phyloP scores from a whole-genome alignment of 345 rosid species.

The Camelina sativa region DNA sequence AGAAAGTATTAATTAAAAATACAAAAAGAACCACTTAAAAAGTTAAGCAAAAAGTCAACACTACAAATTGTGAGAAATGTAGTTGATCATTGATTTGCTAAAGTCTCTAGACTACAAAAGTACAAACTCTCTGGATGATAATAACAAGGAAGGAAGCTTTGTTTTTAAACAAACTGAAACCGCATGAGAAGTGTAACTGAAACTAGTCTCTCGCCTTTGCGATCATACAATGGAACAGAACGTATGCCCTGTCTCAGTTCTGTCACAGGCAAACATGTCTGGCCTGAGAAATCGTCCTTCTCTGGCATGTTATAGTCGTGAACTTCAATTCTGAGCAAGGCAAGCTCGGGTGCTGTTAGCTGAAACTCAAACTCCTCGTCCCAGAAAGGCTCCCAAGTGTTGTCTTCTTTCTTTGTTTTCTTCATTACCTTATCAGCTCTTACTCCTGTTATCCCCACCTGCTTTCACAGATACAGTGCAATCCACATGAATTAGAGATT shows the following conservation, averaged over 20 bases:
- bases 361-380: slow-evolving; percentile 68
- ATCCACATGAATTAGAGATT: slow-evolving; percentile 4
- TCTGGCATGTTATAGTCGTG: slow-evolving; percentile 71
- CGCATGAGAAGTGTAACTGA: slow-evolving; percentile 66
- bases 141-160: not conserved
- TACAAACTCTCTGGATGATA: slow-evolving; percentile 12
- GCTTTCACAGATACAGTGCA: slow-evolving; percentile 12
- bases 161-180: slow-evolving; percentile 52
- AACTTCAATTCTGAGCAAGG: slow-evolving; percentile 71
- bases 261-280: slow-evolving; percentile 68
- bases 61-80: too few species aligned
- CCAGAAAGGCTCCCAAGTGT: slow-evolving; percentile 74
- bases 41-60: too few species aligned
- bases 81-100: not conserved
- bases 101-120: slow-evolving; percentile 5
- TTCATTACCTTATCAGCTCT: slow-evolving; percentile 60
- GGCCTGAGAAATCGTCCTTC: slow-evolving; percentile 73
- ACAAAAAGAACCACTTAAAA: too few species aligned
- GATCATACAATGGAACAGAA: slow-evolving; percentile 62
- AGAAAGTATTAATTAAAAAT: too few species aligned
- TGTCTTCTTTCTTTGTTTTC: slow-evolving; percentile 62
- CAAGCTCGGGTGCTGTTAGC: slow-evolving; percentile 68
- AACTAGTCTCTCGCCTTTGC: slow-evolving; percentile 55
- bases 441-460: slow-evolving; percentile 79
- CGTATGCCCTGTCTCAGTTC: slow-evolving; percentile 67